A percentile compares a stretch with the other conserved stretches of the same genome.
Evolutionary conservation across 1,284 basidiomycete species (phyloP).

Genomic region (Pseudozyma flocculosa): DNA sequence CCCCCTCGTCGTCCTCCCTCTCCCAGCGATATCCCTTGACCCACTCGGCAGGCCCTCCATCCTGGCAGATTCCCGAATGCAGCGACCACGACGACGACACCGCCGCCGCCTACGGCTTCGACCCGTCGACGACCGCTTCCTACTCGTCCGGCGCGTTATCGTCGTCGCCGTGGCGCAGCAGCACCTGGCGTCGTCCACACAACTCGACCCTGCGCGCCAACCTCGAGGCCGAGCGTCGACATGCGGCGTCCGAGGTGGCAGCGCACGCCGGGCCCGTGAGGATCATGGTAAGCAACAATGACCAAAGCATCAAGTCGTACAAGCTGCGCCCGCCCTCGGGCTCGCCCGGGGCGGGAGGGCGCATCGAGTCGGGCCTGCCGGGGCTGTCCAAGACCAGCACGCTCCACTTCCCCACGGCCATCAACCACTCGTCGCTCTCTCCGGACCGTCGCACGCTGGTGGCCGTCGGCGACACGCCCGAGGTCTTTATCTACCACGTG

Average conservation of each 20-base stretch:
- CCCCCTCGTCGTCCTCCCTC: too few relatives aligned
- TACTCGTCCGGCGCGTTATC: too few relatives aligned
- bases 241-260: background rate
- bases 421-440: conserved; percentile 62
- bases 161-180: too few relatives aligned
- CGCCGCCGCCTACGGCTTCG: background rate
- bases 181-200: too few relatives aligned
- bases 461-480: conserved; percentile 80
- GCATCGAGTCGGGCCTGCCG: conserved; percentile 59
- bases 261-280: conserved; percentile 13
- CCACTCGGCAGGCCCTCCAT: too few relatives aligned
- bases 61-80: background rate
- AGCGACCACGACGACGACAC: background rate
- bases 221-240: too few relatives aligned
- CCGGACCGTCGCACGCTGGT: conserved; percentile 79
- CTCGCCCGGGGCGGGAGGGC: conserved; percentile 52
- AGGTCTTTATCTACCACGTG: conserved; percentile 64
- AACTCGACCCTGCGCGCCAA: too few relatives aligned
- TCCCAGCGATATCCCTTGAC: too few relatives aligned
- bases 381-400: conserved; percentile 62
- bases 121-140: too few relatives aligned
- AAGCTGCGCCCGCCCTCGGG: conserved; percentile 36
- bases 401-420: conserved; percentile 32
- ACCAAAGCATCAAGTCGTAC: conserved; percentile 70
- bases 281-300: conserved; percentile 79